Evolutionary conservation across 192 early-diverging fungal genomes (phyloP).

Genomic region (Backusella australiensis): DNA sequence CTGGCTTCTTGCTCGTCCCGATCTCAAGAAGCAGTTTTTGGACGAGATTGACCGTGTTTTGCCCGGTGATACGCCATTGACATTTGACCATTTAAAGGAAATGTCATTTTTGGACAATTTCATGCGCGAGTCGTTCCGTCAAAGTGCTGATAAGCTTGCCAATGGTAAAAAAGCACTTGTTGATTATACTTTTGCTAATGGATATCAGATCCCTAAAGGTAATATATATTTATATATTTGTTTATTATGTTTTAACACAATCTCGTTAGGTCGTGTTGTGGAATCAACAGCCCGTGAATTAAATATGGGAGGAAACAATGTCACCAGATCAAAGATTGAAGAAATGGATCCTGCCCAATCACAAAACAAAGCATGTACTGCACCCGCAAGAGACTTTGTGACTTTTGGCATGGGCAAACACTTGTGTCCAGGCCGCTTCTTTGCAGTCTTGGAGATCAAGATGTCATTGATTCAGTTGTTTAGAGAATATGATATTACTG

Average conservation of each 20-base stretch:
- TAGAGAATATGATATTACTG: conserved; percentile 10
- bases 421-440: conserved; percentile 27
- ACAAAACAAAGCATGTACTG: background rate
- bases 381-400: conserved; percentile 11
- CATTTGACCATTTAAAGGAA: conserved; percentile 14
- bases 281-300: conserved; percentile 14
- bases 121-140: conserved; percentile 25
- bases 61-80: conserved; percentile 2
- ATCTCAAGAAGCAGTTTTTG: conserved; percentile 1
- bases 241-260: background rate
- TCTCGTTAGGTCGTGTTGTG: conserved; percentile 10
- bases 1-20: conserved; percentile 27
- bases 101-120: conserved; percentile 25
- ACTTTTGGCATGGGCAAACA: conserved; percentile 25
- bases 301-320: conserved; percentile 16
- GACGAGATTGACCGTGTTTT: conserved; percentile 22
- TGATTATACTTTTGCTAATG: conserved; percentile 27
- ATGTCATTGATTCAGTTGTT: conserved; percentile 15
- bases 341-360: conserved; percentile 18
- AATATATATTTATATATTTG: background rate
- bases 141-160: conserved; percentile 22
- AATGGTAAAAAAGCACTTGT: conserved; percentile 18
- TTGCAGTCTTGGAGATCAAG: conserved; percentile 32
- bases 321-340: background rate
- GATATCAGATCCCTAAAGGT: conserved; percentile 23